Evolutionary conservation across 1,284 basidiomycete genomes (phyloP).

Genomic region (Pseudozyma hubeiensis): DNA sequence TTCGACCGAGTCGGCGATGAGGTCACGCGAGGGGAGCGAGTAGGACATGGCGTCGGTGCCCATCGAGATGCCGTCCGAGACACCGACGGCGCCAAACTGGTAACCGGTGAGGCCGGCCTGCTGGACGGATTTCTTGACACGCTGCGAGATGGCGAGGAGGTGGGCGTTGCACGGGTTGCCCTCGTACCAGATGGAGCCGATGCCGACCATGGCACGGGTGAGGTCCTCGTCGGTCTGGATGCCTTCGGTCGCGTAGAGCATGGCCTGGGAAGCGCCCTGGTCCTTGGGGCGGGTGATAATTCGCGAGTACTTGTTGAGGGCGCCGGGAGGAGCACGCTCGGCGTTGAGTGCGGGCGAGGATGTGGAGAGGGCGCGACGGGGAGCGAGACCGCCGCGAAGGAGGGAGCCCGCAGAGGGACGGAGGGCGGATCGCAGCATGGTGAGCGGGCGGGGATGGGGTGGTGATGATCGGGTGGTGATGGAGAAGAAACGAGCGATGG

Average conservation of each 20-base stretch:
- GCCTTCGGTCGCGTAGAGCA: conserved; percentile 67
- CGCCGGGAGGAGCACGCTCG: conserved; percentile 55
- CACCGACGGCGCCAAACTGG: conserved; percentile 68
- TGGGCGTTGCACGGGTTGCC: conserved; percentile 69
- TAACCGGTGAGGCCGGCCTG: conserved; percentile 66
- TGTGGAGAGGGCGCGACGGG: conserved; percentile 35
- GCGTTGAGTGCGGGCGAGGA: conserved; percentile 19
- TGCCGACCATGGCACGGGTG: conserved; percentile 66
- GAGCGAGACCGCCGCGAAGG: conserved; percentile 23
- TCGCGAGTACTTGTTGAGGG: conserved; percentile 63
- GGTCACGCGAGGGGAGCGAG: conserved; percentile 65
- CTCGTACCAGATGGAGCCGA: conserved; percentile 67
- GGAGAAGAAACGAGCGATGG: conserved; percentile 1
- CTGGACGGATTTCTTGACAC: conserved; percentile 60
- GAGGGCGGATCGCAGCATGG: conserved; percentile 38
- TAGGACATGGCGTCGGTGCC: conserved; percentile 67
- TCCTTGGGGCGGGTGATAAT: conserved; percentile 67
- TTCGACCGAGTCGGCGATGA: conserved; percentile 68
- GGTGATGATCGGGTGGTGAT: conserved; percentile 8
- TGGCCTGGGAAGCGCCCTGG: conserved; percentile 67
- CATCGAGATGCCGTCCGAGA: conserved; percentile 68
- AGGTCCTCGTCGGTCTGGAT: conserved; percentile 65
- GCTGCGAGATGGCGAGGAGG: conserved; percentile 62
- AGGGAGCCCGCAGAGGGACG: conserved; percentile 20
- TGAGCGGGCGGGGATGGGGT: background rate